These are phyloP conservation scores for Ceratobasidium sp. DNA, from an alignment of 1,284 basidiomycete species.

Conservation along the genomic window DNA sequence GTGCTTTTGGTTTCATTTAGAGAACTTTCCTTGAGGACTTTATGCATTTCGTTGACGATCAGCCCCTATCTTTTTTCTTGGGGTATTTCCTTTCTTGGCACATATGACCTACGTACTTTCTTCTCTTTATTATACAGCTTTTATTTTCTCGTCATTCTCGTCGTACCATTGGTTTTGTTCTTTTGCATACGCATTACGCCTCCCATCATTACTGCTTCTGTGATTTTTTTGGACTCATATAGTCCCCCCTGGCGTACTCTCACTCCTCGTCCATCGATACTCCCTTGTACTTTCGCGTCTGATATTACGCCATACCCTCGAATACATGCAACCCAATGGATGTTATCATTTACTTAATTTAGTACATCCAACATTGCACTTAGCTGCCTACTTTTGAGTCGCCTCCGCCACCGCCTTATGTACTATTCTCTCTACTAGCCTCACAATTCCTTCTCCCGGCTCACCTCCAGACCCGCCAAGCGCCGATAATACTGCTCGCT, in stretches of 20 bases:
- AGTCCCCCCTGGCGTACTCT: background rate
- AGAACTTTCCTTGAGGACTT: slow-evolving; percentile 4
- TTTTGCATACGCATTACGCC: slow-evolving; percentile 15
- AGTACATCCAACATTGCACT: background rate
- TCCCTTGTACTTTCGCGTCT: slow-evolving; percentile 2
- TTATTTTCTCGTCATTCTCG: background rate
- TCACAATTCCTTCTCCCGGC: slow-evolving; percentile 74
- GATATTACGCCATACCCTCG: slow-evolving; percentile 28
- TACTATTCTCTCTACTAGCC: slow-evolving; percentile 77
- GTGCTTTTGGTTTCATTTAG: background rate
- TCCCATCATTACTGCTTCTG: slow-evolving; percentile 8
- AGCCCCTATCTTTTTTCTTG: slow-evolving; percentile 22
- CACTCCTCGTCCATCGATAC: slow-evolving; percentile 9
- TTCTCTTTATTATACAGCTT: slow-evolving; percentile 1
- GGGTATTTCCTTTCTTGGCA: slow-evolving; percentile 2
- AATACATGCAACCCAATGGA: slow-evolving; percentile 34
- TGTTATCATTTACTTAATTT: slow-evolving; percentile 15
- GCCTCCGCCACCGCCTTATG: slow-evolving; percentile 61
- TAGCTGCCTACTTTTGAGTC: slow-evolving; percentile 5
- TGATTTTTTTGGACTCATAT: slow-evolving; percentile 3
- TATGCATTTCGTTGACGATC: background rate
- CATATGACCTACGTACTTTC: slow-evolving; percentile 3
- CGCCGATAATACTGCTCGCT: slow-evolving; percentile 82
- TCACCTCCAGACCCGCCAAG: slow-evolving; percentile 70
- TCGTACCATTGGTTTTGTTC: slow-evolving; percentile 23